Evolutionary conservation across 192 early-diverging fungal species (phyloP), one percentile per base, ranked within the genome.

Genomic region (Phlyctochytrium arcticum): DNA sequence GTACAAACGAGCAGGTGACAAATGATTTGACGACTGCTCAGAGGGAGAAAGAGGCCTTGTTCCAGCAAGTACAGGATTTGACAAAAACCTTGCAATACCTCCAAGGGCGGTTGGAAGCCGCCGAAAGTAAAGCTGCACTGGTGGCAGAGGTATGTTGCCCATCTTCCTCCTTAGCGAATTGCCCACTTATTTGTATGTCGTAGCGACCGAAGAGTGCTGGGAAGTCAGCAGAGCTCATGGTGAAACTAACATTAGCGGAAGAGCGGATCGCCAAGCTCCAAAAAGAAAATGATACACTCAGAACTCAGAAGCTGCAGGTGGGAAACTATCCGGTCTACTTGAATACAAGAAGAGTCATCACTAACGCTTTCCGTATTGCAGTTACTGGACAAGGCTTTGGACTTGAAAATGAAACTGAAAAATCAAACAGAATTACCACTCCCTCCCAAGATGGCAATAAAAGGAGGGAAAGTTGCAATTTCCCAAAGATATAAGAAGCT

Each of bases 231-330:
- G 39, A 44, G 39, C 39, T 44, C 39, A 53, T 15, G 29, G 19
- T 27, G 15, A 19, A 53, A 27, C 36, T 57, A 12, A 17, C 10
- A 31, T 6, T 26, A 26, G 54, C 64, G 5, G 54, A 57, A 26
- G 46, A 57, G 19, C 36, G 37, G 26, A 24, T 55, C 1, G 54
- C 39, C 15, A 55, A 57, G 36, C 54, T 66, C 10, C 54, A 57
- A 30, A 44, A 55, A n/a, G 64, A 66, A 34, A 66, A 66, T 32
- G 64, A 66, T 29, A 34, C 54, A 1, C 39, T 66, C 5, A 17
- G 54, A 4, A 54, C 64, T 5, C 64, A 66, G 19, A 66, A 66
- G 31, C 54, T 66, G 6, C 64, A 66, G 64, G 64, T 66, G 57
- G n/a, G n/a, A n/a, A n/a, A n/a, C n/a, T n/a, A n/a, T n/a, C n/a